Percentiles rank a stretch among this genome's conserved stretches.
Evolutionary conservation across 2,329 filamentous ascomycete genomes (phyloP).

Genomic region (Phyllosticta citrichinensis): DNA sequence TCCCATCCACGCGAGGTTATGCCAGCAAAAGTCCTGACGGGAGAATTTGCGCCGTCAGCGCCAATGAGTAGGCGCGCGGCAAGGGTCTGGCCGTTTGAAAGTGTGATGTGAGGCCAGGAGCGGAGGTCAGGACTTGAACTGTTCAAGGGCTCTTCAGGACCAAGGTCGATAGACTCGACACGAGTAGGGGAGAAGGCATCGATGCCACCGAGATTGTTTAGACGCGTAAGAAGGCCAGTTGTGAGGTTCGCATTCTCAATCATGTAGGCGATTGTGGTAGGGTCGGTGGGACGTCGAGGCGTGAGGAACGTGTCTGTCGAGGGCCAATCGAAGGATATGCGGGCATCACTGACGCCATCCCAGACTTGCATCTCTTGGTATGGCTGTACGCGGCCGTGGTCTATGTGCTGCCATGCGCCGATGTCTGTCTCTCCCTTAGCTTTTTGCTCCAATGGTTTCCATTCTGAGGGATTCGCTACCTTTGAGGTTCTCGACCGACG

Average conservation of each 20-base stretch:
- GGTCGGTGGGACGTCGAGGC: conserved; percentile 31
- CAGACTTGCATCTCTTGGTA: conserved; percentile 98
- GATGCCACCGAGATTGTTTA: conserved; percentile 58
- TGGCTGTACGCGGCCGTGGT: conserved; percentile 63
- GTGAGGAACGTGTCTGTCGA: conserved; percentile 32
- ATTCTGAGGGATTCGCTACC: conserved; percentile 16
- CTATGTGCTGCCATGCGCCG: conserved; percentile 74
- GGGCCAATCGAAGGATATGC: conserved; percentile 79
- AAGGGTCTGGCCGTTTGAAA: conserved; percentile 58
- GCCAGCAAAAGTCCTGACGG: conserved; percentile 78
- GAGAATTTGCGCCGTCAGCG: conserved; percentile 90
- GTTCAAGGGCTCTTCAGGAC: conserved; percentile 49
- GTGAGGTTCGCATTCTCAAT: conserved; percentile 88
- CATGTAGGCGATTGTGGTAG: conserved; percentile 80
- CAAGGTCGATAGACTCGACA: conserved; percentile 71
- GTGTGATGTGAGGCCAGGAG: conserved; percentile 75
- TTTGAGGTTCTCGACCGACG: conserved; percentile 73
- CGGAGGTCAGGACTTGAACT: conserved; percentile 55
- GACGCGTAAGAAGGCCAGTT: conserved; percentile 60
- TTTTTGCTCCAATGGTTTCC: not conserved
- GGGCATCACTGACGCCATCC: conserved; percentile 82
- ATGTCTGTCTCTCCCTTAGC: conserved; percentile 42
- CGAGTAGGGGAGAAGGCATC: conserved; percentile 66
- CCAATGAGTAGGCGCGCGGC: conserved; percentile 80
- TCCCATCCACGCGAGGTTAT: conserved; percentile 88